Conservation (phyloP, 2,329 filamentous ascomycete species). For the Colletotrichum coccodes region DNA sequence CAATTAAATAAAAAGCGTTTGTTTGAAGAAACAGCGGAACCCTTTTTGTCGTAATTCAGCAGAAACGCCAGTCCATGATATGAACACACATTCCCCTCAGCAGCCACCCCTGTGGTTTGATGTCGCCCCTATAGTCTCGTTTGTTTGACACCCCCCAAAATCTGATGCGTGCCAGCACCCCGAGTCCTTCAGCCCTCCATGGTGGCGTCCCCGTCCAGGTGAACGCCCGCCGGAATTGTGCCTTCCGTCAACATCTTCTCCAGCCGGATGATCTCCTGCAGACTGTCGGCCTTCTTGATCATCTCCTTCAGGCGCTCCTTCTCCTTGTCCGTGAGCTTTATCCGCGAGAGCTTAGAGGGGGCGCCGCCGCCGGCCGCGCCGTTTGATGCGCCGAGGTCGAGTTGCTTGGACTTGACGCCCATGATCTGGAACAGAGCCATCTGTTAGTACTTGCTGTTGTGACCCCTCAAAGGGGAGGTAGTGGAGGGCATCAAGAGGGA, state of each 20-base stretch:
- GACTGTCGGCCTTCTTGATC: conserved; percentile 87
- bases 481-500: neutral
- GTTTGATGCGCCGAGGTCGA: conserved; percentile 65
- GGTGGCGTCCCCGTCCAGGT: conserved; percentile 57
- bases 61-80: conserved; percentile 25
- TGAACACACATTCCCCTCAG: neutral
- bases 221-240: conserved; percentile 77
- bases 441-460: neutral
- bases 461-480: neutral
- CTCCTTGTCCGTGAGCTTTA: conserved; percentile 90
- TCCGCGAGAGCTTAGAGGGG: conserved; percentile 75
- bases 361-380: conserved; percentile 47
- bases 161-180: neutral
- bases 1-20: neutral
- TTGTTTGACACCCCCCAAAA: neutral
- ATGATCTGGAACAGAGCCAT: conserved; percentile 68
- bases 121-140: neutral
- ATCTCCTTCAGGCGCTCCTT: conserved; percentile 85
- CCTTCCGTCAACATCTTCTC: conserved; percentile 95
- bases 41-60: conserved; percentile 1
- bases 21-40: neutral
- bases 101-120: neutral
- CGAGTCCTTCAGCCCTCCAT: conserved; percentile 69
- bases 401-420: conserved; percentile 82
- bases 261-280: conserved; percentile 88